Evolutionary conservation across 495 filamentous ascomycete genomes (phyloP), one percentile per base, ranked within the genome.

Genomic region (Hypoxylon subgilvum): DNA sequence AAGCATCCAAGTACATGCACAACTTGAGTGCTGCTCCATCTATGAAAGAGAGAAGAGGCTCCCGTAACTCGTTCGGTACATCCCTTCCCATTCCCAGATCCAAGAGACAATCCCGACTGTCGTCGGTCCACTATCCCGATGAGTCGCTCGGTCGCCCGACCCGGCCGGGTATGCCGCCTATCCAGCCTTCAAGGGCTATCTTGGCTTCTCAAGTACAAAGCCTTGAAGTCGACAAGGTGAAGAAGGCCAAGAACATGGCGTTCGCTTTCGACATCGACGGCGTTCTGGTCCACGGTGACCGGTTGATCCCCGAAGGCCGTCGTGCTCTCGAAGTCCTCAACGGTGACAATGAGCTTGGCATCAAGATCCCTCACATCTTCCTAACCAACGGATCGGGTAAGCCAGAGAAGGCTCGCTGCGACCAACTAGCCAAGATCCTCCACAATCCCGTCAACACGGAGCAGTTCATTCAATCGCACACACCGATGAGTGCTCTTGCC

Each of bases 51-150:
- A 77, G 88, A 28, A 76, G 88, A 40, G 76, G 83, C 17, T 91
- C 89, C 27, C 82, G 88, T 55, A 92, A 91, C 81, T 91, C 88
- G 9, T 91, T 92, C 63, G 88, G 88, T 41, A 79, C 86, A 31
- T 84, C 86, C 12, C 83, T 92, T 8, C 89, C 88, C 31, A 92
- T 92, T 53, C 89, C 88, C 23, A 75, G 84, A 43, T 86, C 87
- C 19, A 89, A 88, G 67, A 79, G 87, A 39, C 79, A 81, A 52
- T 88, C 86, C 2, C 82, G 87, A 3, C 78, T 90, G 30, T 85
- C 82, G 27, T 83, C 82, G 39, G 71, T 75, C 52, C 70, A 74
- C 21, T 61, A 67, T 42, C 63, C 68, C 40, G 71, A 72, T 48
- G 74, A 70, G 10, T 55, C 69, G 13, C 74, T 75, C 58, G 73